These are phyloP conservation scores for Pistacia integerrima DNA, from an alignment of 345 rosid species.

Conservation along the genomic window DNA sequence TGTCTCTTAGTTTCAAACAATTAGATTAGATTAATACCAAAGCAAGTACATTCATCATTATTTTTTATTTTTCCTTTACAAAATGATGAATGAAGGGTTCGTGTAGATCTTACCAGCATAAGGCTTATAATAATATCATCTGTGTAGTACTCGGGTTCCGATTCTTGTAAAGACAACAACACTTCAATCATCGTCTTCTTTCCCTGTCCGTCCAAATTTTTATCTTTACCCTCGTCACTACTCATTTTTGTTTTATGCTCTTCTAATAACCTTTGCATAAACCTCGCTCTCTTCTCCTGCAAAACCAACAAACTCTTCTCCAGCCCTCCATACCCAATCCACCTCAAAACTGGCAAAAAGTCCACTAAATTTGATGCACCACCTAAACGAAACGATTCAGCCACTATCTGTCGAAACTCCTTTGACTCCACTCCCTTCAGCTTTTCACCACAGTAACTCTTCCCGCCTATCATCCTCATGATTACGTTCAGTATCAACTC, in stretches of 20 bases:
- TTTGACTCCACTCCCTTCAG: conserved; percentile 16
- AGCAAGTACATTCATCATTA: too few species aligned
- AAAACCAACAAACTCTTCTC: conserved; percentile 14
- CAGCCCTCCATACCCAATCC: conserved; percentile 16
- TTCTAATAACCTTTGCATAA: conserved; percentile 32
- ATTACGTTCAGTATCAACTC: conserved; percentile 35
- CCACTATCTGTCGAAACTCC: conserved; percentile 27
- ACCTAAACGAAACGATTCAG: conserved; percentile 17
- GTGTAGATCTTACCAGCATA: conserved; percentile 21
- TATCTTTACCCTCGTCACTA: background rate
- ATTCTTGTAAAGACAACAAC: conserved; percentile 28
- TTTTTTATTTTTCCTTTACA: too few species aligned
- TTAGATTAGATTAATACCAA: too few species aligned
- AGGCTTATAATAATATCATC: conserved; percentile 34
- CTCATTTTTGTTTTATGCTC: conserved; percentile 17
- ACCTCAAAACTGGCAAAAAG: conserved; percentile 23
- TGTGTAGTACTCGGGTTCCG: conserved; percentile 31
- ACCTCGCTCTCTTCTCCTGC: conserved; percentile 25
- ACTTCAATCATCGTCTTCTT: conserved; percentile 34
- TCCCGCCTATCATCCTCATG: conserved; percentile 45
- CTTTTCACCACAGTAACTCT: conserved; percentile 26
- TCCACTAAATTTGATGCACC: conserved; percentile 22
- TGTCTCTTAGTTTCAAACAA: too few species aligned
- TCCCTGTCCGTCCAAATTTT: background rate
- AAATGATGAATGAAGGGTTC: background rate